These are phyloP conservation scores for Candida oleophila DNA, from an alignment of 805 yeast species.

Conservation along the genomic window DNA sequence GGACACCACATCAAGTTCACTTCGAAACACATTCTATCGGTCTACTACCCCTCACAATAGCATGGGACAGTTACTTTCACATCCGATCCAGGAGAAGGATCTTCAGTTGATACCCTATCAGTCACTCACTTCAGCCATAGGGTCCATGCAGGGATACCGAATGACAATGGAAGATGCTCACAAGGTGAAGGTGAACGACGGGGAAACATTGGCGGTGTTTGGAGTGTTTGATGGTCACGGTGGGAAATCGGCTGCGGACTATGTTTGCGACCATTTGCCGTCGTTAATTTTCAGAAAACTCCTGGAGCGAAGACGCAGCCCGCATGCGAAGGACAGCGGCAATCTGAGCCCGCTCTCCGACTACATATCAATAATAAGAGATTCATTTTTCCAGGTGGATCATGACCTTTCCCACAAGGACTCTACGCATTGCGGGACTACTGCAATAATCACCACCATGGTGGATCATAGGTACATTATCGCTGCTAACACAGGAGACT, in stretches of 20 bases:
- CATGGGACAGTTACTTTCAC: conserved; percentile 80
- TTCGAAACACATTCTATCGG: no score
- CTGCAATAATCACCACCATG: conserved; percentile 35
- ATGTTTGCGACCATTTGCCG: conserved; percentile 45
- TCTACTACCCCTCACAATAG: no score
- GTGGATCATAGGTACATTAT: conserved; percentile 39
- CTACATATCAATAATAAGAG: conserved; percentile 23
- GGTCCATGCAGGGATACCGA: conserved; percentile 79
- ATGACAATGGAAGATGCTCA: conserved; percentile 77
- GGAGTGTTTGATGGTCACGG: conserved; percentile 87
- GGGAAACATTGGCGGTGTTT: conserved; percentile 47
- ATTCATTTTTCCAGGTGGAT: conserved; percentile 39
- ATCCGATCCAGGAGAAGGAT: conserved; percentile 68
- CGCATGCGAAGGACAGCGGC: conserved; percentile 2
- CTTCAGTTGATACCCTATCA: conserved; percentile 47
- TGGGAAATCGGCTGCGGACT: conserved; percentile 60
- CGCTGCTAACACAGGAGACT: conserved; percentile 76
- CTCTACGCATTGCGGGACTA: conserved; percentile 40
- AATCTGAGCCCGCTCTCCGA: conserved; percentile 8
- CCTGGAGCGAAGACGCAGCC: conserved; percentile 9
- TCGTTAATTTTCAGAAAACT: conserved; percentile 30
- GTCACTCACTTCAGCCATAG: conserved; percentile 57
- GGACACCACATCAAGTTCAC: no score
- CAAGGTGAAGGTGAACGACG: conserved; percentile 48
- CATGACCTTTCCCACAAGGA: conserved; percentile 19